Evolutionary conservation across 306 rosid species (phyloP), one percentile per base, ranked within the genome.

Genomic region (Vicia villosa): DNA sequence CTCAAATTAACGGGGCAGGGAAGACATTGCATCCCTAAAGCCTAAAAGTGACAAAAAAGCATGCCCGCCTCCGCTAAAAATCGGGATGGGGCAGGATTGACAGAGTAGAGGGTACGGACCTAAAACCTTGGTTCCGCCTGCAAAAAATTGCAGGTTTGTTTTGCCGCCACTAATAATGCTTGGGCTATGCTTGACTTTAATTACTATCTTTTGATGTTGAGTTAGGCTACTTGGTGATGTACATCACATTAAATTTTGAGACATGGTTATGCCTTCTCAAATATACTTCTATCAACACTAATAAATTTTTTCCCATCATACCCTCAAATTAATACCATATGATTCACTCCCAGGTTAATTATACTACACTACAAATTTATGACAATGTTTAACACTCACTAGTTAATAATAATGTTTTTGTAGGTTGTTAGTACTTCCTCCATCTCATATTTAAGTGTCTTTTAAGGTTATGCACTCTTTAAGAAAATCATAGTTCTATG

Each of bases 211-310:
- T 55, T 24, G 37, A 10, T 13, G 36, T 22, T 55, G 17, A 24
- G 36, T 55, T 24, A 24, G 61, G 10, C 9, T 66, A 20, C 37
- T 52, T 40, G 38, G 51, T 40, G 41, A 8, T 0, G 6, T 72
- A 9, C 24, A 42, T 40, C 65, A 9, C 24, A 42, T 40, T 20
- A 32, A 46, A 37, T 38, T 63, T 46, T 14, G 54, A 64, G 41
- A 36, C 70, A 34, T 8, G 47, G n/a, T 52, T 21, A 16, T 49
- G 8, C 63, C 19, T 71, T 76, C 47, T 41, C 36, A 47, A 19
- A 20, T 69, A 37, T 47, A 1, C 55, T 55, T 45, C 10, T 30
- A 13, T 15, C 54, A 45, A n/a, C 19, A 41, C 13, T 45, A 45
- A n/a, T 45, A 6, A 45, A 5, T 45, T n/a, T n/a, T n/a, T 40